These are phyloP conservation scores for Penicillium freii DNA, from an alignment of 2,329 filamentous ascomycete species.

Conservation along the genomic window DNA sequence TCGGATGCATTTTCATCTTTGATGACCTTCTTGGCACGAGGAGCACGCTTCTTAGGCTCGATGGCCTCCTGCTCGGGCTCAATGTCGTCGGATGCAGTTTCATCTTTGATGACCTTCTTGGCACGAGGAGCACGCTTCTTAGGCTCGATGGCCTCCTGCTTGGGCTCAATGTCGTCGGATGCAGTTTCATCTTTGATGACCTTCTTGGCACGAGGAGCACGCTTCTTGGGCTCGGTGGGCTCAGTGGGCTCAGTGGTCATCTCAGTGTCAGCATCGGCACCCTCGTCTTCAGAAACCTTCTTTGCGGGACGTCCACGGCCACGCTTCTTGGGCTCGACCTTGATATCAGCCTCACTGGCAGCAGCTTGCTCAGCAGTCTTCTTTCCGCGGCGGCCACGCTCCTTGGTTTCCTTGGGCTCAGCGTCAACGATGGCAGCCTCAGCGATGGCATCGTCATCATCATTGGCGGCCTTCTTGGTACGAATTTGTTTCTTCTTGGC, in stretches of 20 bases:
- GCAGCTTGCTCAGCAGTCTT: not conserved
- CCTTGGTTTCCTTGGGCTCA: conserved; percentile 26
- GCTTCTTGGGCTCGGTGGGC: too few species aligned
- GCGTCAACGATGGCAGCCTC: conserved; percentile 13
- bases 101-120: too few species aligned
- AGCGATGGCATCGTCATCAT: conserved; percentile 13
- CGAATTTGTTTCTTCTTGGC: conserved; percentile 13
- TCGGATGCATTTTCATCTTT: not conserved
- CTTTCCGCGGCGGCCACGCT: conserved; percentile 23
- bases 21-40: not conserved
- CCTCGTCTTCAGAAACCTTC: not conserved
- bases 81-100: accelerated
- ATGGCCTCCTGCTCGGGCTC: too few species aligned
- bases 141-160: not conserved
- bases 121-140: too few species aligned
- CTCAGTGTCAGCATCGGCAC: not conserved
- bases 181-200: too few species aligned
- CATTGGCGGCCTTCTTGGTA: conserved; percentile 7
- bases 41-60: not conserved
- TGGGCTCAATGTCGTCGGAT: not conserved
- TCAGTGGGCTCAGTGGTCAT: not conserved
- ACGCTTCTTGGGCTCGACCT: not conserved
- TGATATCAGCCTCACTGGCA: not conserved
- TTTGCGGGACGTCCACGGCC: conserved; percentile 8
- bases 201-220: too few species aligned